Base-by-base conservation (phyloP, 176 grass and related monocot genomes). In the Chloris gayana region DNA sequence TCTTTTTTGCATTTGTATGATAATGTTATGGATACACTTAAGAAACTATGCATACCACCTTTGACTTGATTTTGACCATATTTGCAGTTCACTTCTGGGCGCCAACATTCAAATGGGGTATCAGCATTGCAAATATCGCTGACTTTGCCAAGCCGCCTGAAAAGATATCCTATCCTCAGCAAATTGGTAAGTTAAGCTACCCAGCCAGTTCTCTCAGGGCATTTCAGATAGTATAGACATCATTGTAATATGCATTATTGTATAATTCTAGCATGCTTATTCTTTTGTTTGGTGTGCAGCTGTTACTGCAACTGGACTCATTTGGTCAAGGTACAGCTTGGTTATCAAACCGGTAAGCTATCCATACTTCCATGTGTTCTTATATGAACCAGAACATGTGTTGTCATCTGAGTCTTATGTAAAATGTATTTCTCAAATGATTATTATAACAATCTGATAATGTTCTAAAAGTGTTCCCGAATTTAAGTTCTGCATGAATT, bases 91-190 rank as follows among this genome's bases (percentile, higher is more conserved):
- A 93, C 89, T 93, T 95, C 77, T 95, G 95, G 95, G 92, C 92
- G 2, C 92, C 90, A 38, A 98, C 90, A 65, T 98, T 98, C 69
- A 98, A 98, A 89, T 98, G 95, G 95, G 92, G 88, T 25, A 98
- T 98, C 32, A 98, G 90, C 75, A 95, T 98, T 84, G 95, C 95
- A 9, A 98, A 98, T 42, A 67, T 98, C 77, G 95, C 92, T 1
- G 95, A 98, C 82, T 98, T 98, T 50, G 65, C 95, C 24, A 98
- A 95, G 79, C 92, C 92, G 46, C 95, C 95, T 21, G 95, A 98
- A 85, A 93, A 93, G 61, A 89, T 95, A 51, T 95, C 95, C 22
- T 95, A 95, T 59, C 95, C 95, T 76, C 95, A 98, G 73, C 92
- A 95, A 99, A 41, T 86, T 80, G 90, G 92, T 99, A 89, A n/a